Evolutionary conservation across 768 basidiomycete genomes (phyloP).

Genomic region (Leccinum olivaceopallidum): DNA sequence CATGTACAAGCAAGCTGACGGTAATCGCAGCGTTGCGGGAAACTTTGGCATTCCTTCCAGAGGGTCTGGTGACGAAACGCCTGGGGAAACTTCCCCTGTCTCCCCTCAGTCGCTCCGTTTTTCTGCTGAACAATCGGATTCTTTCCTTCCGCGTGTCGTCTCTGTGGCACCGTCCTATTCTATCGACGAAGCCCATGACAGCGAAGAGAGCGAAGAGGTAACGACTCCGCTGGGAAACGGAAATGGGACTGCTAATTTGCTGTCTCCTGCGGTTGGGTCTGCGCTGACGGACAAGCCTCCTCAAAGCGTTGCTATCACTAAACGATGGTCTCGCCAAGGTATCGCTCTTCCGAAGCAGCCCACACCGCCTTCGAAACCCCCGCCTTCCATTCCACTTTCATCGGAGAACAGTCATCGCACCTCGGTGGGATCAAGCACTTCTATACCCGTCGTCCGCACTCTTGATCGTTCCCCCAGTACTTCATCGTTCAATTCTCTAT

Average conservation of each 20-base stretch:
- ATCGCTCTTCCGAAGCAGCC: constrained; percentile 47
- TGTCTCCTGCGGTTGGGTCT: not conserved
- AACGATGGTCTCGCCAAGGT: constrained; percentile 58
- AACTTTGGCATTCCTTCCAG: constrained; percentile 29
- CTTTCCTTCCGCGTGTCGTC: constrained; percentile 6
- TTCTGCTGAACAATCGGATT: constrained; percentile 3
- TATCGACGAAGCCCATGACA: not conserved
- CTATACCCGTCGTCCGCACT: constrained; percentile 33
- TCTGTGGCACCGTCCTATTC: not conserved
- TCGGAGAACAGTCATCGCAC: constrained; percentile 23
- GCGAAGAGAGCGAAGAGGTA: constrained; percentile 7
- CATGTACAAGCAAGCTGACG: constrained; percentile 27
- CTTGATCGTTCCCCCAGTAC: constrained; percentile 37
- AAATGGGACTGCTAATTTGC: not conserved
- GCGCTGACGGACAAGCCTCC: constrained; percentile 31
- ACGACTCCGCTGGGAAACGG: constrained; percentile 2
- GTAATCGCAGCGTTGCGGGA: constrained; percentile 32
- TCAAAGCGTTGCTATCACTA: constrained; percentile 29
- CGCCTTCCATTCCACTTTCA: constrained; percentile 46
- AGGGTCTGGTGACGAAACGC: constrained; percentile 10
- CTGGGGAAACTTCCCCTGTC: constrained; percentile 12
- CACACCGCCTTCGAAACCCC: constrained; percentile 60
- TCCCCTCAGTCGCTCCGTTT: constrained; percentile 6
- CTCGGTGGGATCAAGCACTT: constrained; percentile 27
- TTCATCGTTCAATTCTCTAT: constrained; percentile 38